Conservation (phyloP, 2,329 filamentous ascomycete genomes). For the Byssoonygena ceratinophila region DNA sequence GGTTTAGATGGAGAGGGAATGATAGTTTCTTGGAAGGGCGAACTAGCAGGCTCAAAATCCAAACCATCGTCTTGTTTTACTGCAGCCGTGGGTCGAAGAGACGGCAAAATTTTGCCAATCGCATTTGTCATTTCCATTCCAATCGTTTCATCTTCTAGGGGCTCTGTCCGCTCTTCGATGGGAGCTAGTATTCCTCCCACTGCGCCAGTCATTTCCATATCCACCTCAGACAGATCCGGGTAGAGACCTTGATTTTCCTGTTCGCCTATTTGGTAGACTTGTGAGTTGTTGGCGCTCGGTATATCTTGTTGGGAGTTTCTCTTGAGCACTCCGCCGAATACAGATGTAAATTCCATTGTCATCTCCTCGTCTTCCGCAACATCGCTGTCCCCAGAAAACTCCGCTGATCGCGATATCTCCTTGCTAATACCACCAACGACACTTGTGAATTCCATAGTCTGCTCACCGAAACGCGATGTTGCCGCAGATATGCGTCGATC, state of each 20-base stretch:
- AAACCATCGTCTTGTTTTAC: constrained; percentile 46
- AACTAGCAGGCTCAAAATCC: constrained; percentile 40
- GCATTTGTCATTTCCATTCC: constrained; percentile 60
- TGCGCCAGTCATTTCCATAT: constrained; percentile 53
- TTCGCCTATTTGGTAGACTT: background rate
- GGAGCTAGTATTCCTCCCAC: constrained; percentile 37
- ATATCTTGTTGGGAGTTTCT: constrained; percentile 12
- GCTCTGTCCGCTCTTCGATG: constrained; percentile 32
- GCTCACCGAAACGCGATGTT: constrained; percentile 39
- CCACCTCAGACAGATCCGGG: constrained; percentile 23
- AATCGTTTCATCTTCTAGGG: constrained; percentile 39
- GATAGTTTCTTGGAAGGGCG: constrained; percentile 36
- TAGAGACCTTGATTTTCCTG: constrained; percentile 7
- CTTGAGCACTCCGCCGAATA: constrained; percentile 34
- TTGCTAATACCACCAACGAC: constrained; percentile 34
- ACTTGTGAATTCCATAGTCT: constrained; percentile 40
- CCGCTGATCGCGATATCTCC: constrained; percentile 19
- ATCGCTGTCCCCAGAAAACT: constrained; percentile 23
- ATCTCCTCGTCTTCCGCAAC: constrained; percentile 36
- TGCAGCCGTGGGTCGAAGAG: constrained; percentile 41
- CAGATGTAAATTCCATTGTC: constrained; percentile 41
- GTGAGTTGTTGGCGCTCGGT: constrained; percentile 15
- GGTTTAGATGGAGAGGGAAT: constrained; percentile 25
- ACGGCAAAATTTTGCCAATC: constrained; percentile 51
- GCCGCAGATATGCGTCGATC: constrained; percentile 36